A percentile compares a stretch with the other conserved stretches of the same genome.
These are phyloP conservation scores for Cucumis sativus DNA, from an alignment of 306 rosid genomes.

Conservation along the genomic window Cucumber_9930_V3 NC_026655.2:479501-480000, in stretches of 20 bases:
- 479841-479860: neutral
- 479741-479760: no score
- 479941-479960: neutral
- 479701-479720: no score
- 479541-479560: constrained; percentile 50
- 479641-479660: neutral
- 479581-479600: neutral
- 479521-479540: constrained; percentile 60
- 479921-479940: neutral
- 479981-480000: no score
- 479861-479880: neutral
- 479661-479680: neutral
- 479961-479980: no score
- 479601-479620: neutral
- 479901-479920: neutral
- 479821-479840: neutral
- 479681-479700: neutral
- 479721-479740: no score
- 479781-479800: neutral
- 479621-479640: neutral
- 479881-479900: neutral
- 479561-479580: constrained; percentile 31
- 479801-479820: neutral
- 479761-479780: neutral
- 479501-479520: constrained; percentile 94